Conservation (phyloP, 352 stramenopile species). For the Phytopythium cucurbitacearum region DNA sequence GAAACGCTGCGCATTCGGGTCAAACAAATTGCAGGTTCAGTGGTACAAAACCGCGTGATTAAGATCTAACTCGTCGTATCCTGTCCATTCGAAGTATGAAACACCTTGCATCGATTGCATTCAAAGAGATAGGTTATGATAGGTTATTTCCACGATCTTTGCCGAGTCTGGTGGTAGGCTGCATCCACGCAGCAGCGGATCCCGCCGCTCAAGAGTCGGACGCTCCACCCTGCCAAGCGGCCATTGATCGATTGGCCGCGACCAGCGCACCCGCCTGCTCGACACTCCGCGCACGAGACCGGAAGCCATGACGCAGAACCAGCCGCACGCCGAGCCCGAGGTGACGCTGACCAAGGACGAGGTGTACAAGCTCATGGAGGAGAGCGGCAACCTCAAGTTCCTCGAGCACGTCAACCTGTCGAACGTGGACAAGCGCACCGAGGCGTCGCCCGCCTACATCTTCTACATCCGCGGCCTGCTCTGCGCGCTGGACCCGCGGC, state of each 20-base stretch:
- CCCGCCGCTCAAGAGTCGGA: too few species aligned
- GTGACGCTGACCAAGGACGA: slow-evolving; percentile 41
- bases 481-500: slow-evolving; percentile 57
- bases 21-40: too few species aligned
- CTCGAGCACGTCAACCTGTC: slow-evolving; percentile 72
- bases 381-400: slow-evolving; percentile 62
- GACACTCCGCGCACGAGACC: neutral
- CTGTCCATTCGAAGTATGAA: too few species aligned
- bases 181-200: too few species aligned
- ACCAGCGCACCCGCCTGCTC: neutral
- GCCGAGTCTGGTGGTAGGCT: too few species aligned
- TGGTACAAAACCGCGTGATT: too few species aligned
- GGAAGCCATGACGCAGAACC: slow-evolving; percentile 16
- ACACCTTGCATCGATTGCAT: too few species aligned
- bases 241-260: slow-evolving; percentile 7
- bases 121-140: too few species aligned
- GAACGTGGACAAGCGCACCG: slow-evolving; percentile 50
- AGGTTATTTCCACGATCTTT: too few species aligned
- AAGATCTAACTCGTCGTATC: too few species aligned
- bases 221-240: too few species aligned
- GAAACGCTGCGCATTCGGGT: too few species aligned
- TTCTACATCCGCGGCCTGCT: slow-evolving; percentile 67
- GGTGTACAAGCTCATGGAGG: slow-evolving; percentile 43
- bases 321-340: slow-evolving; percentile 6
- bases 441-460: slow-evolving; percentile 33